A percentile compares a stretch with the other conserved stretches of the same genome.
These are phyloP conservation scores for Fragaria iinumae DNA, from an alignment of 306 rosid species.

Conservation along the genomic window DNA sequence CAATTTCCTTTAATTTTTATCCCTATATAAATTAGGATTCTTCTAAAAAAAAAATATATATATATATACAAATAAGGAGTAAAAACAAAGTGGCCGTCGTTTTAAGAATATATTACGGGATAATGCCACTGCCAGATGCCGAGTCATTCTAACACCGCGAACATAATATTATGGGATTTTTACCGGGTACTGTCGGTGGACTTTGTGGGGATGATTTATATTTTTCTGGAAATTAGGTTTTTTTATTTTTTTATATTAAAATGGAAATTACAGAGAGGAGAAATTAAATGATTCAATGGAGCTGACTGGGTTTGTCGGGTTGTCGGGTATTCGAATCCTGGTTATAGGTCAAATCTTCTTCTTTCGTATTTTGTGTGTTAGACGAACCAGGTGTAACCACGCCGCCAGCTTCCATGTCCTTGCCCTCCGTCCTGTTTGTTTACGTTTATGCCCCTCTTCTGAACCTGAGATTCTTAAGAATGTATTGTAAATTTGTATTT, in stretches of 20 bases:
- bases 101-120: neutral
- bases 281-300: conserved; percentile 24
- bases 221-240: neutral
- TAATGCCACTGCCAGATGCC: neutral
- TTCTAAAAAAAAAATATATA: no score
- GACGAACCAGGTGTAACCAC: conserved; percentile 26
- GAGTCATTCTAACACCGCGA: neutral
- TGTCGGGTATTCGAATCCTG: conserved; percentile 51
- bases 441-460: neutral
- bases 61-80: neutral
- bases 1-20: conserved; percentile 13
- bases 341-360: conserved; percentile 36
- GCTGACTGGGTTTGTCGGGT: conserved; percentile 41
- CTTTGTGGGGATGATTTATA: neutral
- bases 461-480: neutral
- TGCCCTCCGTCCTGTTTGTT: neutral
- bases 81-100: neutral
- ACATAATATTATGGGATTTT: conserved; percentile 2
- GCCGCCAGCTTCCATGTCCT: conserved; percentile 14
- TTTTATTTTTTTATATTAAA: neutral
- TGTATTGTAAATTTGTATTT: no score
- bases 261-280: neutral
- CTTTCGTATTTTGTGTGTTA: conserved; percentile 25
- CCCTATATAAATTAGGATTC: no score
- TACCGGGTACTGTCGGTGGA: conserved; percentile 50